Base-by-base conservation (phyloP, 345 rosid genomes). In the Aurinia saxatilis region DNA sequence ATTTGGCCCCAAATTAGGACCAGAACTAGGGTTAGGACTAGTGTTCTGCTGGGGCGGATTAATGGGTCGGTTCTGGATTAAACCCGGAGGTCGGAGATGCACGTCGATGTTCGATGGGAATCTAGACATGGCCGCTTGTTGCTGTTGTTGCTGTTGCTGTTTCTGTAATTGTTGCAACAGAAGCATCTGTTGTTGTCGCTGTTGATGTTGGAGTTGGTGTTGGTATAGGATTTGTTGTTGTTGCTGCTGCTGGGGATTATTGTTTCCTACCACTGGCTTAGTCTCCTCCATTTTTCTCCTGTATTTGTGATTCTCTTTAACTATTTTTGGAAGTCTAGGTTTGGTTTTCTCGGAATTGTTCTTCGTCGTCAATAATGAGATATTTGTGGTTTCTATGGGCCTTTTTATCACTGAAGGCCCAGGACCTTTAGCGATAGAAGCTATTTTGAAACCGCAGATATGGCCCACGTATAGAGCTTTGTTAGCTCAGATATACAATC, bases 21-120 rank as follows among this genome's bases (percentile, higher is more conserved):
- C 76, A 17, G 60, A 17, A 57, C 54, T 71, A 46, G 82, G 73
- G 50, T 64, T 78, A 35, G 51, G 75, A 54, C 8, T 77, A 10
- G 67, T 56, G 8, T 27, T 70, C 34, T 73, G 88, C 56, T 72
- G 90, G 8, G 66, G 90, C 4, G 78, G 75, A 56, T 57, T 65
- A 29, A 78, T 68, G 7, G 83, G 83, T 12, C 90, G 86, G 14
- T 80, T 85, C 60, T 73, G 86, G 34, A 77, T 54, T n/a, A 75
- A 66, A 1, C 89, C 85, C 1, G 91, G 92, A 0, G 92, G 68
- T 0, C 91, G 95, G 67, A 95, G 79, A 66, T 88, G 96, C 0
- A 85, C 96, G 42, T 90, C 96, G 60, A 88, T 88, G 75, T 88
- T 90, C 5, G 99, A 90, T 0, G 97, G 97, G 65, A 93, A 93